Evolutionary conservation across 2,329 filamentous ascomycete genomes (phyloP).

Genomic region (Aaosphaeria arxii): DNA sequence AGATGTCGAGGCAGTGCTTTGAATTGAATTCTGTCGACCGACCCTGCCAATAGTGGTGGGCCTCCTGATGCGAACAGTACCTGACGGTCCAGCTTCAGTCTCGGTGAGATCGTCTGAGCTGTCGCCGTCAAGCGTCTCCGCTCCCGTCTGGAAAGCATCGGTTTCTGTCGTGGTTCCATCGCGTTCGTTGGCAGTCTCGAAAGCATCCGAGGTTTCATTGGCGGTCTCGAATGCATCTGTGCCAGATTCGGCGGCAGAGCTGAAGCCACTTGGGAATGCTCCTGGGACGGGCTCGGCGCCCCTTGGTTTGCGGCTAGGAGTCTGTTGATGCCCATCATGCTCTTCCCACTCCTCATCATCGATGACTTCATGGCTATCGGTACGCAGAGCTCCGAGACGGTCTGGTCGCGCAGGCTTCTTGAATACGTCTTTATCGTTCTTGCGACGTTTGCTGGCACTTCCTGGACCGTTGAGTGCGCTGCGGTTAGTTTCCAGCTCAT

Average conservation of each 20-base stretch:
- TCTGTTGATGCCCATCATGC: constrained; percentile 56
- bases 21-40: constrained; percentile 65
- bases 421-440: constrained; percentile 57
- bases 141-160: constrained; percentile 92
- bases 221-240: constrained; percentile 73
- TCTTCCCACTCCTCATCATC: constrained; percentile 93
- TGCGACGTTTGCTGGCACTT: constrained; percentile 53
- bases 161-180: constrained; percentile 71
- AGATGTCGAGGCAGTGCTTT: constrained; percentile 87
- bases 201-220: constrained; percentile 66
- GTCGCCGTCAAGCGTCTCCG: constrained; percentile 67
- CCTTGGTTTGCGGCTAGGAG: constrained; percentile 49
- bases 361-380: constrained; percentile 72
- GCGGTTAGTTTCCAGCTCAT: constrained; percentile 75
- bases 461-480: constrained; percentile 47
- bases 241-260: constrained; percentile 33
- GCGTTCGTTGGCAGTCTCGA: constrained; percentile 75
- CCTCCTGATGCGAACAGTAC: constrained; percentile 32
- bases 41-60: constrained; percentile 45
- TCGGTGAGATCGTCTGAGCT: constrained; percentile 81
- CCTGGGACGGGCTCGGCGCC: constrained; percentile 24
- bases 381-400: constrained; percentile 71
- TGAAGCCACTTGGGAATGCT: constrained; percentile 29
- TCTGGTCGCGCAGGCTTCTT: constrained; percentile 76
- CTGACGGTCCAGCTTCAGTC: constrained; percentile 61